These are phyloP conservation scores for Ustilago nuda DNA, from an alignment of 1,284 basidiomycete species.

Conservation along the genomic window DNA sequence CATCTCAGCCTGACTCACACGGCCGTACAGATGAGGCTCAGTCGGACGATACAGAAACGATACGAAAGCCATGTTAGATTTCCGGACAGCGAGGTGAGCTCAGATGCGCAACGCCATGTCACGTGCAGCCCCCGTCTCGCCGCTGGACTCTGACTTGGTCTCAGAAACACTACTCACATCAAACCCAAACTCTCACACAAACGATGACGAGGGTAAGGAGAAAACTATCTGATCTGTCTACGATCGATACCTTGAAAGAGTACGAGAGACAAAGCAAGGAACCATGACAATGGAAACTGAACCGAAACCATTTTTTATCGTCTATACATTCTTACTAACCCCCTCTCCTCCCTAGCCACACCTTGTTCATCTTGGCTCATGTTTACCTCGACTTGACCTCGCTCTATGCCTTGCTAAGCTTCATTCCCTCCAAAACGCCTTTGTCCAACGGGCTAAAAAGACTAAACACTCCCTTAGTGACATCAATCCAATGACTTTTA, in stretches of 20 bases:
- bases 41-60: too few species aligned
- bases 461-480: slow-evolving; percentile 48
- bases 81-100: too few species aligned
- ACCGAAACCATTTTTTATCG: too few species aligned
- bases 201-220: not conserved
- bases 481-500: slow-evolving; percentile 36
- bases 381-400: too few species aligned
- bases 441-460: slow-evolving; percentile 14
- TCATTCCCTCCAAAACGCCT: slow-evolving; percentile 29
- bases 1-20: too few species aligned
- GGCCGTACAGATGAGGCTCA: too few species aligned
- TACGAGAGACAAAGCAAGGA: not conserved
- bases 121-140: not conserved
- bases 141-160: too few species aligned
- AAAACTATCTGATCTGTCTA: not conserved
- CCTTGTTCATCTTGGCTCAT: too few species aligned
- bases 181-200: not conserved
- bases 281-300: not conserved
- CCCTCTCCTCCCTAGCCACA: not conserved
- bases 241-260: not conserved
- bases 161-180: not conserved
- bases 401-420: slow-evolving; percentile 19
- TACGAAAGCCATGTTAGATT: too few species aligned
- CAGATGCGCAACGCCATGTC: too few species aligned
- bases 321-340: not conserved